Evolutionary conservation across 352 stramenopile genomes (phyloP).

Genomic region (Phytophthora citrophthora): DNA sequence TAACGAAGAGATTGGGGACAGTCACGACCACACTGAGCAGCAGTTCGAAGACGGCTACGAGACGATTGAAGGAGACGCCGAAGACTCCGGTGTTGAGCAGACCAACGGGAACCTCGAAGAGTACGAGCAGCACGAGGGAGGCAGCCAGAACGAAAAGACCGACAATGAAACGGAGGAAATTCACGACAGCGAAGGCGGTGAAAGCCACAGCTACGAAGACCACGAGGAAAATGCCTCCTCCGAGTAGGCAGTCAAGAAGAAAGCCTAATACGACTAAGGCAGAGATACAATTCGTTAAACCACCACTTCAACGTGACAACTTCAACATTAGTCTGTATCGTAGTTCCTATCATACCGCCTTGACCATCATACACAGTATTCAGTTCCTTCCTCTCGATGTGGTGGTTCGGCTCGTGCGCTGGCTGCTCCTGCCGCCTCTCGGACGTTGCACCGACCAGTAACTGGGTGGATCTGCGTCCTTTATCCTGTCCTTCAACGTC

Average conservation of each 20-base stretch:
- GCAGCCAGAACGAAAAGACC: not conserved
- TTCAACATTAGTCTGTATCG: not conserved
- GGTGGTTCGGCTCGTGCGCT: conserved; percentile 69
- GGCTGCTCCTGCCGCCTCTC: conserved; percentile 54
- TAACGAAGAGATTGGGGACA: not conserved
- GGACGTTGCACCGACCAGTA: conserved; percentile 37
- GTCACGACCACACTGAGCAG: not conserved
- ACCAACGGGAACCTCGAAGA: not conserved
- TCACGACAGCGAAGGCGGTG: not conserved
- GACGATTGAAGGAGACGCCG: not conserved
- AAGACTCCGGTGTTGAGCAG: not conserved
- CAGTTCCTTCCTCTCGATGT: conserved; percentile 39
- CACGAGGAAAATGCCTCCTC: not conserved
- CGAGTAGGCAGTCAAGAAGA: not conserved
- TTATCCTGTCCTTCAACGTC: conserved; percentile 34
- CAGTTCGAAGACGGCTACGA: not conserved
- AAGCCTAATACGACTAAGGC: too few relatives aligned
- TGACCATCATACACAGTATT: not conserved
- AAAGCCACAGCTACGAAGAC: conserved; percentile 2
- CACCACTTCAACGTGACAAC: not conserved
- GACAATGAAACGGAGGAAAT: not conserved
- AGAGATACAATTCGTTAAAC: too few relatives aligned
- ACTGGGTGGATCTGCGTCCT: conserved; percentile 62
- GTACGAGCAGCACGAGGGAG: not conserved
- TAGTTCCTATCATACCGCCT: not conserved